phyloP scores from a whole-genome alignment of 129 eudicot species.

The Erigeron canadensis region DNA sequence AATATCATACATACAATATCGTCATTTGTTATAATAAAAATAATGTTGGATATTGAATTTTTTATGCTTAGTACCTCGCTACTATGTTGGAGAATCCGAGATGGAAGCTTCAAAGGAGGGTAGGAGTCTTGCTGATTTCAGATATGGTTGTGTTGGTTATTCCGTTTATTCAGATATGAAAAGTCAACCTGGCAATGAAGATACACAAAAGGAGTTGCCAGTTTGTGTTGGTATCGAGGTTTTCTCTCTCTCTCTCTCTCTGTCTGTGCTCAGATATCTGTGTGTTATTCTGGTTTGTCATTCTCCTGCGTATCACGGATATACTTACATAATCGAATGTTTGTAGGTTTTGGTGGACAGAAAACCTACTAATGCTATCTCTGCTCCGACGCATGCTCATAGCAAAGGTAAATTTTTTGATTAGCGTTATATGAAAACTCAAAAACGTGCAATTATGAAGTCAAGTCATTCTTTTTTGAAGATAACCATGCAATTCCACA shows the following conservation, averaged over 20 bases:
- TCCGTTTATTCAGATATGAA: conserved; percentile 77
- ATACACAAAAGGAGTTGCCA: conserved; percentile 65
- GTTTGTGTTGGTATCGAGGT: conserved; percentile 89
- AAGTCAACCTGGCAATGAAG: conserved; percentile 35
- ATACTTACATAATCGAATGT: conserved; percentile 8
- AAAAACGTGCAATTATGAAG: too few species aligned
- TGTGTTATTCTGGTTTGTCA: background rate
- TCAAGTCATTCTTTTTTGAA: conserved; percentile 18
- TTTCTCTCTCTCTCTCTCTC: conserved; percentile 23
- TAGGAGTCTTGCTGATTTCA: conserved; percentile 73
- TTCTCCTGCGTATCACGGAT: background rate
- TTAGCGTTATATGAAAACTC: conserved; percentile 1
- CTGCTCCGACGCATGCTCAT: conserved; percentile 64
- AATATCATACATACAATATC: background rate
- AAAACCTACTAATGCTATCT: conserved; percentile 44
- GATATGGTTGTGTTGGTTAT: conserved; percentile 87
- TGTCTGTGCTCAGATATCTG: too few species aligned
- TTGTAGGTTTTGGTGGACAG: conserved; percentile 68
- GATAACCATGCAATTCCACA: conserved; percentile 64
- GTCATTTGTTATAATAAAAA: background rate
- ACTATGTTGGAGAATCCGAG: conserved; percentile 84
- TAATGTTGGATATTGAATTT: conserved; percentile 20
- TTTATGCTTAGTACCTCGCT: conserved; percentile 57
- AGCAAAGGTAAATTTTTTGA: conserved; percentile 53
- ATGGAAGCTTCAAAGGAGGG: conserved; percentile 80